Percentiles rank a stretch among this genome's conserved stretches.
Evolutionary conservation across 2,329 filamentous ascomycete genomes (phyloP).

Genomic region (Alternaria tenuissima): DNA sequence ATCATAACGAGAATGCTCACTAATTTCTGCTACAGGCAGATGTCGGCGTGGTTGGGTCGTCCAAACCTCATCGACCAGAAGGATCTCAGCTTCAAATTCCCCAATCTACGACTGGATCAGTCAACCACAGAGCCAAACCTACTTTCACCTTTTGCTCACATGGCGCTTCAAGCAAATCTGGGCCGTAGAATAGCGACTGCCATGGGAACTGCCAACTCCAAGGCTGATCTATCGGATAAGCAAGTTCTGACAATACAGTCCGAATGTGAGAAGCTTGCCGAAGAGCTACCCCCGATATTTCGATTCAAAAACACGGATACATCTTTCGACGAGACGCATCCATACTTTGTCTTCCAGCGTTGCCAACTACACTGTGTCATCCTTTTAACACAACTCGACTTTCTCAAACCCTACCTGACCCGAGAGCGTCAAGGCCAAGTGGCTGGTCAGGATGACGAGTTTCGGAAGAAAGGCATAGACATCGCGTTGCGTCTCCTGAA

Average conservation of each 20-base stretch:
- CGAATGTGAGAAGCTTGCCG: constrained; percentile 55
- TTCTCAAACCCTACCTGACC: constrained; percentile 58
- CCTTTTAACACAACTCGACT: constrained; percentile 57
- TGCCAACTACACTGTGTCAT: constrained; percentile 57
- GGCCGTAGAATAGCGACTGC: constrained; percentile 40
- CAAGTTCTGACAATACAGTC: constrained; percentile 41
- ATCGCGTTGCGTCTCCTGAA: constrained; percentile 56
- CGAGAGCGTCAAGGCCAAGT: constrained; percentile 40
- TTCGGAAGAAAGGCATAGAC: constrained; percentile 56
- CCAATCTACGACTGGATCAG: constrained; percentile 52
- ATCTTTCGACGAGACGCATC: constrained; percentile 52
- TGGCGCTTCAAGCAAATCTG: constrained; percentile 53
- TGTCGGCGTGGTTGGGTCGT: constrained; percentile 55
- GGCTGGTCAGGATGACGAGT: constrained; percentile 46
- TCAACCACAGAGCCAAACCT: constrained; percentile 45
- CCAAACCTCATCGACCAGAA: constrained; percentile 56
- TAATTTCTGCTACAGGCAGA: constrained; percentile 41
- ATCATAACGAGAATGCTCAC: background rate
- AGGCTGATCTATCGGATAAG: constrained; percentile 27
- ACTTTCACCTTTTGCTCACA: constrained; percentile 57
- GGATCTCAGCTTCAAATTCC: constrained; percentile 51
- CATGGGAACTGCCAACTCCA: constrained; percentile 29
- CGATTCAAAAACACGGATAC: constrained; percentile 53
- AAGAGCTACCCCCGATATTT: constrained; percentile 55
- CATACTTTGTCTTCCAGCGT: constrained; percentile 59